Base-by-base conservation (phyloP, 352 stramenopile genomes). In the Phytophthora fragariaefolia region DNA sequence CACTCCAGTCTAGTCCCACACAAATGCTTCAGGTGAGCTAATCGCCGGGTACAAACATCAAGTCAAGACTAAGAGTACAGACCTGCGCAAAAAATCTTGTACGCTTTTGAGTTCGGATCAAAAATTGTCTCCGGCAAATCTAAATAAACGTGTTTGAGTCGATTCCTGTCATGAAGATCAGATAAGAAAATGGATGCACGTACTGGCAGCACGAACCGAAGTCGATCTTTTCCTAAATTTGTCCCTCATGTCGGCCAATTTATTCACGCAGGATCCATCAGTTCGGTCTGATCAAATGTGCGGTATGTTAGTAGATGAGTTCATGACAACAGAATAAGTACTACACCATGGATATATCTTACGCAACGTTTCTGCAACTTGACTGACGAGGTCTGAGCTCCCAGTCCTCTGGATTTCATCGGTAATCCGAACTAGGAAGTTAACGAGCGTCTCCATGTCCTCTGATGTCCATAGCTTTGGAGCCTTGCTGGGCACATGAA, bases 81-180 rank as follows among this genome's bases (percentile, higher is more conserved):
- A 92, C 85, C 73, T 53, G 85, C 69, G 13, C 64, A 83, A 50
- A 93, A 93, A 42, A 92, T 84, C 55, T 90, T 91, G 73, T 91
- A 63, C 15, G 80, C 80, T 36, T 80, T 67, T 2, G 85, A 91
- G 0, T 46, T 59, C n/a, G 69, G 38, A 45, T 93, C 78, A 58
- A 79, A 90, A 43, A 93, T 68, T 10, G 70, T 64, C 27, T 75
- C 72, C 4, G 85, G 85, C 4, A 93, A 66, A 63, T 82, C 85
- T 93, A 59, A 49, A n/a, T 90, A 62, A 50, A 17, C 49, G n/a
- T 7, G 51, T 38, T 30, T 0, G 63, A 47, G 55, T 77, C 32
- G 69, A 49, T 32, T 50, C 4, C 55, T 32, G 65, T 46, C 46
- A 49, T 15, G 28, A 54, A 36, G 9, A 28, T 22, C 22, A 49